phyloP scores from a whole-genome alignment of 768 basidiomycete genomes.

The Ramaria sp. region DNA sequence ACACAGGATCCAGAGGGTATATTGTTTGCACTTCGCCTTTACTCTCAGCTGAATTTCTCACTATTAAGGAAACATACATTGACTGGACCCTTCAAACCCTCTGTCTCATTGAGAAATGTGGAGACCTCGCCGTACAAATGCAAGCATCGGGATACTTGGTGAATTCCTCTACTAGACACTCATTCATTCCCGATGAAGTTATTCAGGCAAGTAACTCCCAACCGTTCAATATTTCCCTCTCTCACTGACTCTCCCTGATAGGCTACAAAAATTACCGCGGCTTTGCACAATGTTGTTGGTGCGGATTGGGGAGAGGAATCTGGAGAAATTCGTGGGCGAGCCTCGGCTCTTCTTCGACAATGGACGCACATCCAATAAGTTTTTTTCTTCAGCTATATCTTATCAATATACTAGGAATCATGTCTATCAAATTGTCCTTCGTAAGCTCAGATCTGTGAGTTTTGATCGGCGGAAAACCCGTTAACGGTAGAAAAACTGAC shows the following conservation, averaged over 20 bases:
- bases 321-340: background rate
- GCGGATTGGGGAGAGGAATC: background rate
- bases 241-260: background rate
- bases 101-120: background rate
- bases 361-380: background rate
- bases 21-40: background rate
- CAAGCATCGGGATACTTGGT: background rate
- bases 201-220: background rate
- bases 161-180: background rate
- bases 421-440: background rate
- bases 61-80: background rate
- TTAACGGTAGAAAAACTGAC: no score
- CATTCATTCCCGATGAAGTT: background rate
- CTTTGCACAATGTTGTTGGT: background rate
- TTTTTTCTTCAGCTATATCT: background rate
- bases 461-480: no score
- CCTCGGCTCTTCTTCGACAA: background rate
- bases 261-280: background rate
- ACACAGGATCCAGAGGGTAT: background rate
- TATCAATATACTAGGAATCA: background rate
- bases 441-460: background rate
- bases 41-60: background rate
- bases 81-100: conserved; percentile 3
- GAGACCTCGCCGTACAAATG: background rate
- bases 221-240: no score